Evolutionary conservation across 305 asterid species (phyloP), one percentile per base, ranked within the genome.

Genomic region (Galium porrigens): DNA sequence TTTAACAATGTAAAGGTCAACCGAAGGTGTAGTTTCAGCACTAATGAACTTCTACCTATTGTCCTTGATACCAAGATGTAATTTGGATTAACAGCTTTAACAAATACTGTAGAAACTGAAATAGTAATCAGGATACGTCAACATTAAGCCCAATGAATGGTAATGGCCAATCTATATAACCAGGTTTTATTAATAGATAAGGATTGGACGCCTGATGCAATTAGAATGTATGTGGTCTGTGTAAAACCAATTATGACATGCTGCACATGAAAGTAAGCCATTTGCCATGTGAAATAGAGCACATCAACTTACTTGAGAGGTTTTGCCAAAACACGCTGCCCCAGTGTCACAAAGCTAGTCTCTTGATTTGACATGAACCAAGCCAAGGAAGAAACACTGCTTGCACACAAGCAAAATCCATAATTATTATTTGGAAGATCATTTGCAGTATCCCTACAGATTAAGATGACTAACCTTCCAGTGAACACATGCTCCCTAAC

Each of bases 301-400:
- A 57, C 62, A 29, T 15, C 37, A 61, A 61, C 94, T 73, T 77
- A 92, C 99, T 92, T 92, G 52, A 92, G 92, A 76, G 99, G 99
- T 68, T 81, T 80, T 6, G 99, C 99, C 78, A 92, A 73, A 73
- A 92, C 97, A 41, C 99, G 95, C 76, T 92, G 99, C 64, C 97
- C 99, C 86, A 92, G 76, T 67, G 99, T 92, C 70, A 92, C 99
- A 66, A 92, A 92, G 80, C 99, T 92, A 61, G 99, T 87, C 84
- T 92, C 99, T 75, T 92, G 99, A 79, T 92, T 92, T 70, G 99
- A 92, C 99, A 92, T 92, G 77, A 92, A 89, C 97, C 88, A 85
- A 37, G 95, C 99, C 85, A 92, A 85, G 52, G 97, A 92, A 72
- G 97, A 92, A 68, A 92, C 99, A 89, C 97, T 92, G 94, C 86